Evolutionary conservation across 805 yeast genomes (phyloP), one percentile per base, ranked within the genome.

Genomic region (Candida mattraensis): DNA sequence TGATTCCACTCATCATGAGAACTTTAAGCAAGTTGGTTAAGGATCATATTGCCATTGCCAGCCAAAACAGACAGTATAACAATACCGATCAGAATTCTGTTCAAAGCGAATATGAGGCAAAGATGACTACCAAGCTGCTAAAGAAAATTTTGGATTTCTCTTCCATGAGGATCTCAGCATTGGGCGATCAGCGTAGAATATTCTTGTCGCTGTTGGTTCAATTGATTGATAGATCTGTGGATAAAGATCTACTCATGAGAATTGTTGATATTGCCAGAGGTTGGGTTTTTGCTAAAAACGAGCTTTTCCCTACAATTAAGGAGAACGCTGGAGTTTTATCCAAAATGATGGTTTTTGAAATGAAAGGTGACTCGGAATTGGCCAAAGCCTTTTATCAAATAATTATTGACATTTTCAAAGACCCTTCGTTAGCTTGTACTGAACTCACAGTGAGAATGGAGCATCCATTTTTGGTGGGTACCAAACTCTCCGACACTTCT

Each of bases 391-490:
- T 86, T 56, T 91, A 89, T 51, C 83, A 80, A 49, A 85, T 93
- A 18, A 83, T 94, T 44, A 79, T 89, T 19, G 94, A 85, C 47
- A 80, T 93, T 16, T 94, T 91, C 59, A 87, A 83, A 45, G 88
- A 86, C 46, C 80, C 83, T 27, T 66, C 81, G 1, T 71, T 88
- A 50, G 77, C 84, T 16, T 77, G 87, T 47, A 80, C 95, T 1
- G 99, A 93, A 54, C 72, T 93, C 18, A 87, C 97, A 0, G 91
- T 88, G 11, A 70, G 99, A 36, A 80, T 93, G 86, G 99, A 93
- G 57, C 97, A 89, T 58, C 94, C 98, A 18, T 93, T 93, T 60
- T 66, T 93, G 50, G 91, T 87, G 7, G 99, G 99, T 22, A 93
- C 99, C 0, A 74, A 94, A 21, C 72, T 86, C 3, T 78, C 83